These are phyloP conservation scores for Pichia sp. DNA, from an alignment of 1,139 yeast genomes.

Conservation along the genomic window DNA sequence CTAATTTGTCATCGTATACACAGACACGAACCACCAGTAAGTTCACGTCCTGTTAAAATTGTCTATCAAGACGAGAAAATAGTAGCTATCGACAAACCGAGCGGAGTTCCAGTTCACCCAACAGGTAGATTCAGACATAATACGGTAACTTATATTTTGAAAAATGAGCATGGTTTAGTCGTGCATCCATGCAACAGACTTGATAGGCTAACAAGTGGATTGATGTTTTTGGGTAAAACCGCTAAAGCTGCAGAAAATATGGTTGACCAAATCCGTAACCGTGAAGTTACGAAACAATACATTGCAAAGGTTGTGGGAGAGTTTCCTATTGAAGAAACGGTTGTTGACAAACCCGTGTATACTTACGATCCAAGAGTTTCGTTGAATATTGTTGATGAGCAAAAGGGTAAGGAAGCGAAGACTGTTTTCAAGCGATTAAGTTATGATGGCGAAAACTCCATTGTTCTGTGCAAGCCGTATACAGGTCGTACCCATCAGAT, in stretches of 20 bases:
- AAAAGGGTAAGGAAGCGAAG: conserved; percentile 62
- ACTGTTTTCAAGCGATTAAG: conserved; percentile 52
- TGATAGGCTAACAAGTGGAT: conserved; percentile 88
- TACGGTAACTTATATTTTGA: conserved; percentile 77
- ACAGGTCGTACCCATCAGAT: conserved; percentile 97
- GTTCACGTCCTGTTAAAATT: conserved; percentile 63
- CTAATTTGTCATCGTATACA: conserved; percentile 77
- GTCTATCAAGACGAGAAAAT: conserved; percentile 77
- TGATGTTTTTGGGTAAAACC: conserved; percentile 87
- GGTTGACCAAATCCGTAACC: conserved; percentile 67
- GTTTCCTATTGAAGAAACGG: conserved; percentile 56
- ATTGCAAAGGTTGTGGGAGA: conserved; percentile 84
- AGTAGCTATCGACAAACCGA: conserved; percentile 87
- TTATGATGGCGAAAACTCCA: conserved; percentile 58
- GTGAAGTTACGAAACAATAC: conserved; percentile 77
- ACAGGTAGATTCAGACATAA: conserved; percentile 89
- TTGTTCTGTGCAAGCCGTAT: conserved; percentile 77
- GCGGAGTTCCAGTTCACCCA: conserved; percentile 96
- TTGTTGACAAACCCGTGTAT: conserved; percentile 63
- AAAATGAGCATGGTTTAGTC: conserved; percentile 55
- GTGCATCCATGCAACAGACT: conserved; percentile 90
- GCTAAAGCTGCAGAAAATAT: conserved; percentile 76
- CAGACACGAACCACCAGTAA: conserved; percentile 88
- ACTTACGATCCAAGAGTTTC: conserved; percentile 79
- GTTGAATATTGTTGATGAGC: conserved; percentile 61